A percentile compares a stretch with the other conserved stretches of the same genome.
phyloP scores from a whole-genome alignment of 306 rosid genomes.

The Cicer arietinum region DNA sequence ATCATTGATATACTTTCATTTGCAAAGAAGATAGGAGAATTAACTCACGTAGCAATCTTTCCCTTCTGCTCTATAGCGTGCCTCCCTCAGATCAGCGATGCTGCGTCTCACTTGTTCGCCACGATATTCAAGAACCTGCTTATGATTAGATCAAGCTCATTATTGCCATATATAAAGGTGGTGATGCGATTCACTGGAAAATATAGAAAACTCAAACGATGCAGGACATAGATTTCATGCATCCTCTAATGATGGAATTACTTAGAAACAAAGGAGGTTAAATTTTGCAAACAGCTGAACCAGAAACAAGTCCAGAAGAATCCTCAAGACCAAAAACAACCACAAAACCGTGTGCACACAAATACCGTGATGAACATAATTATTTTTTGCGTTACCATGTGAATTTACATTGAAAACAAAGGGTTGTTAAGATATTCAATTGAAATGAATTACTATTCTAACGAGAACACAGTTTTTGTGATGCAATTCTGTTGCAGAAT shows the following conservation, averaged over 20 bases:
- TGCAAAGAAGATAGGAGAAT: not conserved
- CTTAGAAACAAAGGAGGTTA: constrained; percentile 16
- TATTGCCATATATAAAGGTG: constrained; percentile 2
- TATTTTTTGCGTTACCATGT: not conserved
- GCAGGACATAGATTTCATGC: constrained; percentile 23
- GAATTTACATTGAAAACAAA: constrained; percentile 21
- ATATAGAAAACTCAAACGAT: not conserved
- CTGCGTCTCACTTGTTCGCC: constrained; percentile 98
- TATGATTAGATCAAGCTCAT: constrained; percentile 37
- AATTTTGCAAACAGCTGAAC: not conserved
- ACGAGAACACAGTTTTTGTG: not conserved
- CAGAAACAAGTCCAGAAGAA: constrained; percentile 18
- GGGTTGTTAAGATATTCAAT: constrained; percentile 4
- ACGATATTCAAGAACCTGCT: constrained; percentile 97
- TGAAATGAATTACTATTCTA: not conserved
- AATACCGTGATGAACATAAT: not conserved
- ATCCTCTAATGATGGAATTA: constrained; percentile 18
- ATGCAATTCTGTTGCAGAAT: constrained; percentile 16
- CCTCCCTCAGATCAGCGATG: constrained; percentile 92
- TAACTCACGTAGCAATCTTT: constrained; percentile 95
- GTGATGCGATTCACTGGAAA: constrained; percentile 24
- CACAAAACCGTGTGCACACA: constrained; percentile 14
- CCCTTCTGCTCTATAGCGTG: constrained; percentile 78
- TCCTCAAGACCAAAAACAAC: constrained; percentile 25
- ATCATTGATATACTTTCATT: not conserved